Evolutionary conservation across 106 monocot genomes (phyloP), one percentile per base, ranked within the genome.

Genomic region (Dendrobium officinale): DNA sequence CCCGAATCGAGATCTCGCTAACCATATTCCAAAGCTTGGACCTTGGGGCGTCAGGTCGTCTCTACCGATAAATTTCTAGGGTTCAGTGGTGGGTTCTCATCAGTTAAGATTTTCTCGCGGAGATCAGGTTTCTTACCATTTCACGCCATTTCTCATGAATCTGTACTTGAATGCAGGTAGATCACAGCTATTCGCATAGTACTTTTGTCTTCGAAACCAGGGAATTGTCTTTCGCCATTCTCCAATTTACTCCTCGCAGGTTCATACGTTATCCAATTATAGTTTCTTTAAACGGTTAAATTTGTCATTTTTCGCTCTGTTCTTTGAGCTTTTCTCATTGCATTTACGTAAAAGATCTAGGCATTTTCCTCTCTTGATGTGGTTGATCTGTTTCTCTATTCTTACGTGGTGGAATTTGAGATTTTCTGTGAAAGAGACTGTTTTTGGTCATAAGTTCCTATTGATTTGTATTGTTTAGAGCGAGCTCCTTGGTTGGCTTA

Each of bases 151-250:
- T 70, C 37, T 70, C 15, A 13, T 33, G 10, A 37, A 37, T 70
- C 37, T 70, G 70, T 9, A 70, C 70, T 31, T 27, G 70, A 27
- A 70, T 33, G 70, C 70, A 27, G 70, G 37, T 70, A 70, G 70
- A 70, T 70, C 70, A 13, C 33, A 2, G 37, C 31, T 31, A 19
- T 70, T 11, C 70, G 33, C 33, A 70, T 70, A 9, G 70, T 33
- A 15, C 27, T 37, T 31, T 7, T 15, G 70, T 70, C 70, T 70
- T 37, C 4, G 70, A 37, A 37, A 33, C 15, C 33, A 2, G 4
- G 33, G 37, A 70, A 11, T 70, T 70, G 61, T 61, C 10, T 61
- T 61, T 61, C 22, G 61, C 61, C 5, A 61, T 61, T 70, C 70
- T 33, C 27, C 70, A 37, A 70, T 70, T 27, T 70, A 37, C 3